A percentile compares a stretch with the other conserved stretches of the same genome.
Conservation (phyloP, 1,139 yeast genomes). For the Debaryomyces coudertii region DNA sequence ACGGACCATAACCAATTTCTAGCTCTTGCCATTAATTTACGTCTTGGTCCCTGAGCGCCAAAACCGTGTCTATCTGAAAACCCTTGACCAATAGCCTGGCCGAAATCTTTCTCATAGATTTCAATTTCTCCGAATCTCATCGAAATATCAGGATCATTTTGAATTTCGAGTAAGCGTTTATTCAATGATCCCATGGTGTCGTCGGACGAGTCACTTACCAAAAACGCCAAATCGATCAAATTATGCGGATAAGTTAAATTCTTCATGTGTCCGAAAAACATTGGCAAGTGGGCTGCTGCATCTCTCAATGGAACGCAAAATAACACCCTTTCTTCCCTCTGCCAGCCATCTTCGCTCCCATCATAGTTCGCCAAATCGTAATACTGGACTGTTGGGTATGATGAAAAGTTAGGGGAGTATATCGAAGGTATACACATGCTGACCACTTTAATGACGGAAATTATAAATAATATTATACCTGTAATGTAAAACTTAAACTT, state of each 20-base stretch:
- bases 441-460: slow-evolving; percentile 10
- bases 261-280: slow-evolving; percentile 60
- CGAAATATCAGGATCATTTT: slow-evolving; percentile 41
- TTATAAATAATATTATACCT: slow-evolving; percentile 13
- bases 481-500: slow-evolving; percentile 2
- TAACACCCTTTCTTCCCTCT: slow-evolving; percentile 53
- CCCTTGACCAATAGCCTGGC: slow-evolving; percentile 55
- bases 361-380: slow-evolving; percentile 49
- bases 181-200: slow-evolving; percentile 56
- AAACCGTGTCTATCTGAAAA: slow-evolving; percentile 57
- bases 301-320: slow-evolving; percentile 64
- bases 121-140: slow-evolving; percentile 60
- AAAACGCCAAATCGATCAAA: slow-evolving; percentile 58
- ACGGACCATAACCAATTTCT: slow-evolving; percentile 57
- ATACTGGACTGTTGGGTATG: slow-evolving; percentile 34
- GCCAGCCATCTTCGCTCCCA: slow-evolving; percentile 58
- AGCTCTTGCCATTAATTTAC: slow-evolving; percentile 58
- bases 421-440: slow-evolving; percentile 10
- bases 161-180: slow-evolving; percentile 46
- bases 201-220: slow-evolving; percentile 61
- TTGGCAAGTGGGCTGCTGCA: slow-evolving; percentile 64
- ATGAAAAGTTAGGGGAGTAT: slow-evolving; percentile 29
- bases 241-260: slow-evolving; percentile 62
- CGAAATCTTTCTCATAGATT: slow-evolving; percentile 56
- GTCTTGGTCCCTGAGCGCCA: slow-evolving; percentile 57